A percentile compares a stretch with the other conserved stretches of the same genome.
phyloP scores from a whole-genome alignment of 2,329 filamentous ascomycete species.

The Hymenoscyphus occultus region DNA sequence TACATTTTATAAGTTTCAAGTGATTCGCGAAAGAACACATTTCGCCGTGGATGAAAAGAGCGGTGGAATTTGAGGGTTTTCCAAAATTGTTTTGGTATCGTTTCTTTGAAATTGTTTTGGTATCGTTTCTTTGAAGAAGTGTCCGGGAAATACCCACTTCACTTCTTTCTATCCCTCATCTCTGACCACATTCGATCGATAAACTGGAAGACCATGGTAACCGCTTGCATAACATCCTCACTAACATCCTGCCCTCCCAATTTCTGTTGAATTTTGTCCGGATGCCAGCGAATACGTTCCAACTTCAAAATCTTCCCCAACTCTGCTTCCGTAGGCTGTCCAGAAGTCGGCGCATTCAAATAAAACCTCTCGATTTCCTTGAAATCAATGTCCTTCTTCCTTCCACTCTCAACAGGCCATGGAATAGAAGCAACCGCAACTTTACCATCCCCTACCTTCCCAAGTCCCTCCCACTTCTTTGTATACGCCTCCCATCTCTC shows the following conservation, averaged over 20 bases:
- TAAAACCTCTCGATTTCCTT: constrained; percentile 62
- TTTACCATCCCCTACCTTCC: constrained; percentile 35
- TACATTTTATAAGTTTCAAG: too few species aligned
- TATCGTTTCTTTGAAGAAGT: background rate
- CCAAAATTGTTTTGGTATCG: too few species aligned
- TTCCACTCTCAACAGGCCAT: constrained; percentile 66
- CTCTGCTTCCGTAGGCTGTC: constrained; percentile 36
- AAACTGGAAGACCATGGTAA: constrained; percentile 89
- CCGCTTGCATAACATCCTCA: constrained; percentile 66
- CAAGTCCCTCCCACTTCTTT: constrained; percentile 57
- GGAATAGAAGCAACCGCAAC: constrained; percentile 47
- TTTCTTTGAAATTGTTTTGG: background rate
- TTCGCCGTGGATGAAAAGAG: too few species aligned
- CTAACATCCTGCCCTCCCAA: constrained; percentile 71
- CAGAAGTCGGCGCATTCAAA: constrained; percentile 44
- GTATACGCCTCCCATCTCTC: constrained; percentile 65
- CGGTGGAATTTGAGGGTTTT: too few species aligned
- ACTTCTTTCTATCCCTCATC: constrained; percentile 23
- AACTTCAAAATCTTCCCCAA: constrained; percentile 62
- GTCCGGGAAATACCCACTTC: constrained; percentile 9
- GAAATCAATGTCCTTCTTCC: constrained; percentile 50
- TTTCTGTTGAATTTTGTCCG: constrained; percentile 93
- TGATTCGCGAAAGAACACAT: too few species aligned
- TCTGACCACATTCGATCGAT: constrained; percentile 80
- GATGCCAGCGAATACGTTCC: constrained; percentile 93